Percentiles rank a stretch among this genome's conserved stretches.
Evolutionary conservation across 2,329 filamentous ascomycete species (phyloP).

Genomic region (Chaetomiaceae sp.): DNA sequence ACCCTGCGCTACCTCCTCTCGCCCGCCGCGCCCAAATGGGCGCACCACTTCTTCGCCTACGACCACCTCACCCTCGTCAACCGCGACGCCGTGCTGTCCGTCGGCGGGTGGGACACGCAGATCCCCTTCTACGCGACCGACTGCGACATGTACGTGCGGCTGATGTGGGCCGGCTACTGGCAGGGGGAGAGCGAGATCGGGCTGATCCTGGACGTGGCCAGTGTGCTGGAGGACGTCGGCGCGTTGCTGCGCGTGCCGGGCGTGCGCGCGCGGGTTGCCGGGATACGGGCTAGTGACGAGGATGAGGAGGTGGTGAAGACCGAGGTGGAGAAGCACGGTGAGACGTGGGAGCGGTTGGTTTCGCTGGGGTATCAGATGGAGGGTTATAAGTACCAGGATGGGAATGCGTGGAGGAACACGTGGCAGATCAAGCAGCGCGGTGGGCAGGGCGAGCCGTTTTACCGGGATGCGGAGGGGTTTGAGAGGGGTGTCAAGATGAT

Average conservation of each 20-base stretch:
- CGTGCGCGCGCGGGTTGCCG: constrained; percentile 29
- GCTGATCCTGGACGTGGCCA: constrained; percentile 37
- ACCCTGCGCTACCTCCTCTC: constrained; percentile 30
- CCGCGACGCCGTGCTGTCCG: constrained; percentile 41
- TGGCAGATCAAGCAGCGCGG: constrained; percentile 22
- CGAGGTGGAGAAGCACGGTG: constrained; percentile 30
- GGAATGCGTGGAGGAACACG: constrained; percentile 16
- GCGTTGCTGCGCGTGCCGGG: constrained; percentile 37
- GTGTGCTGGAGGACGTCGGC: constrained; percentile 37
- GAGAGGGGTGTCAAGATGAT: constrained; percentile 17
- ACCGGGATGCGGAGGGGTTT: constrained; percentile 22
- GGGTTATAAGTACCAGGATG: constrained; percentile 19
- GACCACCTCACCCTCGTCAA: constrained; percentile 54
- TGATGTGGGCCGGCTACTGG: constrained; percentile 37
- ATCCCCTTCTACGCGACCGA: constrained; percentile 54
- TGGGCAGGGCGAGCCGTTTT: constrained; percentile 22
- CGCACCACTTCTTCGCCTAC: constrained; percentile 51
- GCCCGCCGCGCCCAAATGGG: constrained; percentile 37
- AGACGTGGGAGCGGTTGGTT: constrained; percentile 32
- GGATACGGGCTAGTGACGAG: constrained; percentile 10
- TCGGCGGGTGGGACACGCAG: constrained; percentile 51
- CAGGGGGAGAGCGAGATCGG: constrained; percentile 35
- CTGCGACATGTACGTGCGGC: constrained; percentile 48
- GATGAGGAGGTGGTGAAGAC: constrained; percentile 25
- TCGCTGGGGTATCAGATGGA: constrained; percentile 24